Conservation (phyloP, 371 early-diverging fungal genomes). For the Funneliformis caledonium region DNA sequence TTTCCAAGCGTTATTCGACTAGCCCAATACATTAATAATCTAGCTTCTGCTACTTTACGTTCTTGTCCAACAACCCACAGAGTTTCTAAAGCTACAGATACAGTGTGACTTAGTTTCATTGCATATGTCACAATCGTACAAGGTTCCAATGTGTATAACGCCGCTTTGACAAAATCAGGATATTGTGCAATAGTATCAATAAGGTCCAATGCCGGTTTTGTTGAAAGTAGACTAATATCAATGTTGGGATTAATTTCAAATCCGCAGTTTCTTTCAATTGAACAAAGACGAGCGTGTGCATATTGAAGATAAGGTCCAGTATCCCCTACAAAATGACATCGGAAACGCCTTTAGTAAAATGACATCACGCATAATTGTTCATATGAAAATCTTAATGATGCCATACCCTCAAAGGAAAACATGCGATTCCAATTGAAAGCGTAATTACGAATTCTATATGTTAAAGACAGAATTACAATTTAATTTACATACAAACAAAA, state of each 20-base stretch:
- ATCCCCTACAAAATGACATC: conserved; percentile 52
- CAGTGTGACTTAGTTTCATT: conserved; percentile 84
- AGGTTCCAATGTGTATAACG: conserved; percentile 82
- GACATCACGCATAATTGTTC: no score
- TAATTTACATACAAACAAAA: not conserved
- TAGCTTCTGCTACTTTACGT: conserved; percentile 79
- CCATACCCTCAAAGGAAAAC: conserved; percentile 91
- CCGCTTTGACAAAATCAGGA: conserved; percentile 83
- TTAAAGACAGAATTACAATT: not conserved
- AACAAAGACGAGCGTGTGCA: conserved; percentile 95
- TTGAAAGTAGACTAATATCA: conserved; percentile 70
- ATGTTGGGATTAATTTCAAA: conserved; percentile 63
- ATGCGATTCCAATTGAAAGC: conserved; percentile 96
- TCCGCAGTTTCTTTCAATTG: conserved; percentile 86
- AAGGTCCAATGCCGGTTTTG: conserved; percentile 74
- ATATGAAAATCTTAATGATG: not conserved
- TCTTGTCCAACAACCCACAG: conserved; percentile 87
- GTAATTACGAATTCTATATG: conserved; percentile 96
- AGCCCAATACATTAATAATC: conserved; percentile 77
- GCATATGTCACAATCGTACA: conserved; percentile 93
- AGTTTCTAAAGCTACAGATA: conserved; percentile 83
- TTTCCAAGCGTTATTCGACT: conserved; percentile 81
- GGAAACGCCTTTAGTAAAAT: no score
- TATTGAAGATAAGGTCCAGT: conserved; percentile 99
- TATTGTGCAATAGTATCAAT: conserved; percentile 87